Percentiles rank a stretch among this genome's conserved stretches.
phyloP scores from a whole-genome alignment of 208 protist species.

The Perkinsela sp. region DNA sequence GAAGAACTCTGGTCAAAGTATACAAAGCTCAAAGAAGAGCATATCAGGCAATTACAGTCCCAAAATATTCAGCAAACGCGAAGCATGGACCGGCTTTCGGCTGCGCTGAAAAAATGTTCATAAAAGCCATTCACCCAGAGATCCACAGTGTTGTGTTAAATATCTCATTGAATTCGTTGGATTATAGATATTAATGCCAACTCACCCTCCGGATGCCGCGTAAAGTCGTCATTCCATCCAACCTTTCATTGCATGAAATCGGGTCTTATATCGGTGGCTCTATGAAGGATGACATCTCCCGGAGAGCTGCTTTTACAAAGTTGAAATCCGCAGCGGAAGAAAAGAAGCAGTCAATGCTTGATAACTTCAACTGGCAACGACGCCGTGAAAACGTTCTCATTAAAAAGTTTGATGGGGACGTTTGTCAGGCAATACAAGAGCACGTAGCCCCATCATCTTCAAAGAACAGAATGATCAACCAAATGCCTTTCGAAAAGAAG shows the following conservation, averaged over 20 bases:
- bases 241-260: neutral
- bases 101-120: neutral
- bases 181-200: no score
- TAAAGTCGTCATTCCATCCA: neutral
- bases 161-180: no score
- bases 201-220: no score
- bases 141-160: no score
- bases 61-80: neutral
- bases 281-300: neutral
- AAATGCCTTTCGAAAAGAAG: constrained; percentile 24
- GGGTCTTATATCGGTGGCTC: neutral
- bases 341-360: neutral
- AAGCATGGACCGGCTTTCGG: neutral
- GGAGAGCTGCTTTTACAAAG: neutral
- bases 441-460: neutral
- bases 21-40: neutral
- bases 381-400: neutral
- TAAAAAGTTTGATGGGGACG: neutral
- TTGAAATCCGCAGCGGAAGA: neutral
- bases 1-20: neutral
- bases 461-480: neutral
- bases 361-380: neutral
- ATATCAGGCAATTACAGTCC: neutral
- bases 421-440: neutral
- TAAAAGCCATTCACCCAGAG: no score